phyloP scores from a whole-genome alignment of 495 filamentous ascomycete species.

The Recurvomyces mirabilis region DNA sequence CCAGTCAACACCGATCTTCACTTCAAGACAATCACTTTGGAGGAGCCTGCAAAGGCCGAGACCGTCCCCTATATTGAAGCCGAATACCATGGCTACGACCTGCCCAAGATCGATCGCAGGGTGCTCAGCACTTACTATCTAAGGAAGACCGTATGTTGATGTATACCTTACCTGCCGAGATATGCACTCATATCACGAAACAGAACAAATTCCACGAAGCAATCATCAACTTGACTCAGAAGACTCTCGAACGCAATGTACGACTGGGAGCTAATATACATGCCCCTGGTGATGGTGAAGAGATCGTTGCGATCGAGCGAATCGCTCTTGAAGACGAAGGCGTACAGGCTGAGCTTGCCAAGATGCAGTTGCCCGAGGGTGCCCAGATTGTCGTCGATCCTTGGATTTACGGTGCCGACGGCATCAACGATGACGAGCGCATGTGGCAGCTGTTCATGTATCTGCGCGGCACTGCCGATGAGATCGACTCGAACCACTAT shows the following conservation, averaged over 20 bases:
- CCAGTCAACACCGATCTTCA: conserved; percentile 42
- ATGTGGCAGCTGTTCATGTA: conserved; percentile 60
- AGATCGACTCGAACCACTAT: conserved; percentile 66
- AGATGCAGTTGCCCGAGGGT: conserved; percentile 53
- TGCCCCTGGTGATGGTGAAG: conserved; percentile 45
- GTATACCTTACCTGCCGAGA: not conserved
- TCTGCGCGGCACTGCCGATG: conserved; percentile 44
- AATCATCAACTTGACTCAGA: conserved; percentile 43
- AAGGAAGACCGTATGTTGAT: conserved; percentile 43
- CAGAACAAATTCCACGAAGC: conserved; percentile 60
- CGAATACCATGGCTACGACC: conserved; percentile 25
- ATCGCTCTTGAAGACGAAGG: conserved; percentile 42
- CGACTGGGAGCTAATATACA: conserved; percentile 47
- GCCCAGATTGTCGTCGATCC: conserved; percentile 52
- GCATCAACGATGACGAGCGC: conserved; percentile 47
- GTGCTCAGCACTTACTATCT: conserved; percentile 54
- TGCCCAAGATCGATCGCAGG: conserved; percentile 39
- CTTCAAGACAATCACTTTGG: conserved; percentile 56
- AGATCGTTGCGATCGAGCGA: conserved; percentile 50
- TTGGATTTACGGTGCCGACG: conserved; percentile 63
- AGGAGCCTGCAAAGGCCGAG: conserved; percentile 52
- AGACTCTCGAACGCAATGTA: conserved; percentile 47
- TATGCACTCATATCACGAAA: not conserved
- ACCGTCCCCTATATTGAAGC: conserved; percentile 44
- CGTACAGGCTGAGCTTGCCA: conserved; percentile 51